phyloP scores from a whole-genome alignment of 805 yeast genomes.

The Suhomyces sp. region DNA sequence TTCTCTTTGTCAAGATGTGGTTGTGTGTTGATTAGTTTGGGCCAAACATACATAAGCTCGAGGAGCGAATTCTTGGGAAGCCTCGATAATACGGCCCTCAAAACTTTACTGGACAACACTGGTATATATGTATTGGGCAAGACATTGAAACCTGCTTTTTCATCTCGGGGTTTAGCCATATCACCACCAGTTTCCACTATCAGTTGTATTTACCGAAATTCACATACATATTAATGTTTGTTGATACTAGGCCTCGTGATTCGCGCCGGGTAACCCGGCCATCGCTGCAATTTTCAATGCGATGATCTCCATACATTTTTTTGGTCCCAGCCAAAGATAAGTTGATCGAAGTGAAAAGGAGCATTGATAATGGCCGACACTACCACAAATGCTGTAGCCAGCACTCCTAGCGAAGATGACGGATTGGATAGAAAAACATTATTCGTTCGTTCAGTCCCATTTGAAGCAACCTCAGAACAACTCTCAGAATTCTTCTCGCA shows the following conservation, averaged over 20 bases:
- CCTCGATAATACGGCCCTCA: constrained; percentile 20
- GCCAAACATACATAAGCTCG: constrained; percentile 35
- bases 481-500: constrained; percentile 84
- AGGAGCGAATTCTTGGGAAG: constrained; percentile 32
- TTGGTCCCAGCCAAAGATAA: background rate
- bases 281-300: constrained; percentile 1
- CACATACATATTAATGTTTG: background rate
- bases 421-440: constrained; percentile 59
- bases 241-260: constrained; percentile 2
- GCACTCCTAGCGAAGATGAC: constrained; percentile 17
- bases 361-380: constrained; percentile 1
- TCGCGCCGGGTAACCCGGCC: constrained; percentile 4
- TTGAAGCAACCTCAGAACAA: constrained; percentile 75
- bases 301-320: constrained; percentile 4
- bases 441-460: constrained; percentile 84
- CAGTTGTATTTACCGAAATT: background rate
- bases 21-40: constrained; percentile 24
- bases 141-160: constrained; percentile 17
- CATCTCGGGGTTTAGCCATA: background rate
- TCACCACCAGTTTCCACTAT: background rate
- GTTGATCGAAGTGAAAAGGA: background rate
- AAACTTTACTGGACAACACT: constrained; percentile 19
- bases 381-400: background rate
- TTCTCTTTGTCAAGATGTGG: constrained; percentile 15
- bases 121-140: constrained; percentile 42